Evolutionary conservation across 176 grass and related monocot genomes (phyloP).

Genomic region (Thalia dealbata): DNA sequence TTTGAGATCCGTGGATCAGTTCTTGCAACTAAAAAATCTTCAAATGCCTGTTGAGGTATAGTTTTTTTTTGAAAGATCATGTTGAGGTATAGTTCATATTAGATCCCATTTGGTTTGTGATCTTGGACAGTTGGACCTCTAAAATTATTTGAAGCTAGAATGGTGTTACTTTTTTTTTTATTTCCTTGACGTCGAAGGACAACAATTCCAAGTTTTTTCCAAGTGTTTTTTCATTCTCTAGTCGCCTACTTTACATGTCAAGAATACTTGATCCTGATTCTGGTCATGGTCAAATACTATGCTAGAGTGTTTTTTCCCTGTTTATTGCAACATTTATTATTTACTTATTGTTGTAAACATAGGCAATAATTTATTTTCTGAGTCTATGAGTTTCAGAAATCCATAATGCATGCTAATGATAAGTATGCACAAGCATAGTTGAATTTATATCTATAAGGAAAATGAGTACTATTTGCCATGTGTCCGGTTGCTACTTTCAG

Average conservation of each 20-base stretch:
- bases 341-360: neutral
- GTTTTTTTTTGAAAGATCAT: no score
- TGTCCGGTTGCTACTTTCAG: neutral
- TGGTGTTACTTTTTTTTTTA: neutral
- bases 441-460: neutral
- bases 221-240: neutral
- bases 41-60: slow-evolving; percentile 81
- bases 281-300: neutral
- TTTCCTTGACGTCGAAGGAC: neutral
- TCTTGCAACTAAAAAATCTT: slow-evolving; percentile 50
- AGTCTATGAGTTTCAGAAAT: neutral
- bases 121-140: neutral
- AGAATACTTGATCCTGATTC: neutral
- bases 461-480: neutral
- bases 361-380: neutral
- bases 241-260: neutral
- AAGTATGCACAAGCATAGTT: neutral
- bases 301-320: neutral
- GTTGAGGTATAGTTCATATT: slow-evolving; percentile 51
- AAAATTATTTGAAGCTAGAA: neutral
- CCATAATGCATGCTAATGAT: neutral
- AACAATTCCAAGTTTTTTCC: neutral
- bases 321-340: no score
- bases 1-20: slow-evolving; percentile 75
- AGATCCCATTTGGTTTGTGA: neutral